Evolutionary conservation across 345 rosid species (phyloP).

Genomic region (Ricinus communis): DNA sequence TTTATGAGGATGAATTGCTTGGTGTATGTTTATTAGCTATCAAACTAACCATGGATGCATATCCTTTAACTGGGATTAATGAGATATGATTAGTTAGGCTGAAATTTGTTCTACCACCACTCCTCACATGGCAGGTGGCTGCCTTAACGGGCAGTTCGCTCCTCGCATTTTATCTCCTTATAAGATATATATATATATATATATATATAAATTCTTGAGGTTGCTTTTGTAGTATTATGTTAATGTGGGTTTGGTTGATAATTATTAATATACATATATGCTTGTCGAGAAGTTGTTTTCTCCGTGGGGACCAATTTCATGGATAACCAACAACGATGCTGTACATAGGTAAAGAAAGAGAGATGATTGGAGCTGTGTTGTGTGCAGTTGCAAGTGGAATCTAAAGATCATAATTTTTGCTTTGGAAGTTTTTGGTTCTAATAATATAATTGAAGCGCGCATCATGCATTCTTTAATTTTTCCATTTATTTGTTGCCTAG

Average conservation of each 20-base stretch:
- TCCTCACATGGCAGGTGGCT: not conserved
- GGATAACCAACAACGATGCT: not conserved
- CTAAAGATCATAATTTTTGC: conserved; percentile 3
- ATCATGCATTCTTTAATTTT: not conserved
- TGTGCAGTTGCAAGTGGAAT: conserved; percentile 7
- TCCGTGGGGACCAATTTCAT: conserved; percentile 2
- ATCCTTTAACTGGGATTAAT: not conserved
- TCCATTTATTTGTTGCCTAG: too few species aligned
- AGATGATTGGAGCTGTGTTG: not conserved
- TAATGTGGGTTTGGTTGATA: too few species aligned
- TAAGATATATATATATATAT: too few species aligned
- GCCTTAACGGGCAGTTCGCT: too few species aligned
- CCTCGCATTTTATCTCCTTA: too few species aligned
- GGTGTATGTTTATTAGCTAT: not conserved
- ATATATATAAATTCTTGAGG: not conserved
- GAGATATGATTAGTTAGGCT: too few species aligned
- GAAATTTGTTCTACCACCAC: not conserved
- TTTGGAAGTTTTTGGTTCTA: too few species aligned
- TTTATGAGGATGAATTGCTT: not conserved
- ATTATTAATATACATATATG: too few species aligned
- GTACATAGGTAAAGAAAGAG: not conserved
- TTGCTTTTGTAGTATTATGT: not conserved
- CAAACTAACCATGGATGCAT: not conserved
- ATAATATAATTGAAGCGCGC: too few species aligned
- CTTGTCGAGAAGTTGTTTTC: too few species aligned